Evolutionary conservation across 2,329 filamentous ascomycete species (phyloP).

Genomic region (Penicillium nordicum): DNA sequence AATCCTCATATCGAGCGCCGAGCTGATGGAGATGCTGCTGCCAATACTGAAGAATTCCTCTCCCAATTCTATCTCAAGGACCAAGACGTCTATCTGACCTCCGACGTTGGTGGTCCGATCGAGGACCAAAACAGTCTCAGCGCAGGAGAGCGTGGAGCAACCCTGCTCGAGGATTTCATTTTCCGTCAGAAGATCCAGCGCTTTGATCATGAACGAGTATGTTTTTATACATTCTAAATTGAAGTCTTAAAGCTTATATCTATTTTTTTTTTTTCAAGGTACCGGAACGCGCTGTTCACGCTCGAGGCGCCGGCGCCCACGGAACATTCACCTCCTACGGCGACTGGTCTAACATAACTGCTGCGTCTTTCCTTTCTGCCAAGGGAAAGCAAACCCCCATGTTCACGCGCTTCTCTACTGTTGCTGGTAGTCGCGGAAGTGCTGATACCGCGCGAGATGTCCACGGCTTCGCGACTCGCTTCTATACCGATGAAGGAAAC

Average conservation of each 20-base stretch:
- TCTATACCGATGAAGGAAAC: constrained; percentile 72
- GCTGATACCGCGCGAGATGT: constrained; percentile 69
- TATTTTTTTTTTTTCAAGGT: constrained; percentile 38
- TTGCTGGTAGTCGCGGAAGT: constrained; percentile 66
- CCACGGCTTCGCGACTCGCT: constrained; percentile 66
- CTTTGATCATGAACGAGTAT: constrained; percentile 68
- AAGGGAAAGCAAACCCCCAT: constrained; percentile 61
- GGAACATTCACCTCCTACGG: constrained; percentile 67
- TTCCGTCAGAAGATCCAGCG: constrained; percentile 69
- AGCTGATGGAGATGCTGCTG: constrained; percentile 25
- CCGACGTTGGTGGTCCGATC: constrained; percentile 66
- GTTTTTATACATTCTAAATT: constrained; percentile 10
- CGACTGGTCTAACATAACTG: constrained; percentile 65
- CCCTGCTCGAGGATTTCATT: constrained; percentile 68
- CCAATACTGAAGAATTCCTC: constrained; percentile 40
- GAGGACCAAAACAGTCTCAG: constrained; percentile 64
- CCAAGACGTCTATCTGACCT: constrained; percentile 56
- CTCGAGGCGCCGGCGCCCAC: constrained; percentile 64
- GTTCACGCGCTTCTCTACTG: constrained; percentile 72
- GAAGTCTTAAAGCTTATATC: neutral
- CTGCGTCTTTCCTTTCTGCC: constrained; percentile 59
- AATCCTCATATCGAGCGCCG: constrained; percentile 22
- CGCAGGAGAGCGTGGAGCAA: constrained; percentile 64
- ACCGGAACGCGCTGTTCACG: constrained; percentile 66
- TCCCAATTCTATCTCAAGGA: constrained; percentile 52